Conservation (phyloP, 441 rosid species). For the Populus hybrid region DNA sequence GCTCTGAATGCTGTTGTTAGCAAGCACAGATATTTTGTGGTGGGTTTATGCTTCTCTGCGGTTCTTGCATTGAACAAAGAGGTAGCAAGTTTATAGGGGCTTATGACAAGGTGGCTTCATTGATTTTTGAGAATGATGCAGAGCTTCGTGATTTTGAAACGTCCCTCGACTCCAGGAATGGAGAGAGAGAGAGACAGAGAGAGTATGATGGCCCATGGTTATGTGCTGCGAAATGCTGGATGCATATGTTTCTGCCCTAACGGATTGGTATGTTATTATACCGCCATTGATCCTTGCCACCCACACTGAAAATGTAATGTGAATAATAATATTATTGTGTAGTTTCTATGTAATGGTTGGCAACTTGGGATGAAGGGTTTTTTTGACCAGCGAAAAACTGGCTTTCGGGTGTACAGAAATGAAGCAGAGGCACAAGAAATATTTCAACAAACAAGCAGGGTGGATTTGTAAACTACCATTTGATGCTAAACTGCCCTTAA, state of each 20-base stretch:
- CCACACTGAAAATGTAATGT: background rate
- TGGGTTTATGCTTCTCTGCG: slow-evolving; percentile 7
- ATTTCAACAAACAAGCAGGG: background rate
- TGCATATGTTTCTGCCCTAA: background rate
- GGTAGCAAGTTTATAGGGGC: background rate
- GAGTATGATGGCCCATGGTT: too few species aligned
- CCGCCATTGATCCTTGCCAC: background rate
- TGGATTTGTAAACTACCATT: background rate
- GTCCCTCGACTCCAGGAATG: too few species aligned
- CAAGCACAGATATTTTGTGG: background rate
- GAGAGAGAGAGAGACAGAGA: too few species aligned
- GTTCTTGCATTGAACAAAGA: background rate
- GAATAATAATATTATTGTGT: background rate
- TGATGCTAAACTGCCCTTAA: background rate
- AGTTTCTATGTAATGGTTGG: background rate
- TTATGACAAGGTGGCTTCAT: background rate
- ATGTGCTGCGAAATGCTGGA: background rate
- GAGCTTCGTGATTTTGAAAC: background rate
- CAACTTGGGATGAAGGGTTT: background rate
- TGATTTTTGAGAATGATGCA: background rate
- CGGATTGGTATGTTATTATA: background rate
- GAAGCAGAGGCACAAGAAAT: background rate
- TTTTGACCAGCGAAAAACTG: background rate
- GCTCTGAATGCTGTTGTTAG: slow-evolving; percentile 12
- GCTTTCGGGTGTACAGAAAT: background rate